Conservation (phyloP, 805 yeast genomes). For the Candida vaughaniae region DNA sequence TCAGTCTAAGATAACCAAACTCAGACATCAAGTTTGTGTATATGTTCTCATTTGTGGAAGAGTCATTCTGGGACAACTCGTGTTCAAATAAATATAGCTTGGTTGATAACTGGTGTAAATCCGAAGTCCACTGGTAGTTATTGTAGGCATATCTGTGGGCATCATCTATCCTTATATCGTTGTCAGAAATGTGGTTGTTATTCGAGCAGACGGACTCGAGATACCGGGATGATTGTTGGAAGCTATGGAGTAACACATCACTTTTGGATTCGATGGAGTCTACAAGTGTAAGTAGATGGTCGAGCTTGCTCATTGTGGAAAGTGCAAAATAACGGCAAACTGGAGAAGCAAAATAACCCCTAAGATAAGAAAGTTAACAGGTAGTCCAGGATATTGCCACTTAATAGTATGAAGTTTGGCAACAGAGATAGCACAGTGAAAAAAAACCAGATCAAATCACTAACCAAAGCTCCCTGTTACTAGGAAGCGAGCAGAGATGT, state of each 20-base stretch:
- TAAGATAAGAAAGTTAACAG: too few relatives aligned
- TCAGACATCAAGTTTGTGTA: constrained; percentile 30
- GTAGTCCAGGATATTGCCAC: too few relatives aligned
- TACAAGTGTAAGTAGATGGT: constrained; percentile 27
- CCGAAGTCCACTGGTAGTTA: constrained; percentile 23
- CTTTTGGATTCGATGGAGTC: constrained; percentile 31
- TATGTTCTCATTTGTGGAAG: constrained; percentile 29
- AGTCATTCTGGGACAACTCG: constrained; percentile 29
- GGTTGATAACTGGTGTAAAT: constrained; percentile 30
- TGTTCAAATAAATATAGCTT: constrained; percentile 35
- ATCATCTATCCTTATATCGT: constrained; percentile 31
- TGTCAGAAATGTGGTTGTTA: constrained; percentile 21
- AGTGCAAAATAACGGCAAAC: too few relatives aligned
- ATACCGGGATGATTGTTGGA: constrained; percentile 23
- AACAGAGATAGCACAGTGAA: too few relatives aligned
- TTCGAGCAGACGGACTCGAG: constrained; percentile 19
- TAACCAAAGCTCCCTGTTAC: too few relatives aligned
- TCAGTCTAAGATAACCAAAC: constrained; percentile 23
- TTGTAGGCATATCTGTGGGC: constrained; percentile 18
- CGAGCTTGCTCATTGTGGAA: constrained; percentile 16
- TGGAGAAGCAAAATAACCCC: too few relatives aligned
- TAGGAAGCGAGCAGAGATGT: not conserved
- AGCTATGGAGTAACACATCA: constrained; percentile 19
- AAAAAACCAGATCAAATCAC: too few relatives aligned
- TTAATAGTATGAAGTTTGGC: too few relatives aligned